phyloP scores from a whole-genome alignment of 352 stramenopile genomes.

The Globisporangium apiculatum region DNA sequence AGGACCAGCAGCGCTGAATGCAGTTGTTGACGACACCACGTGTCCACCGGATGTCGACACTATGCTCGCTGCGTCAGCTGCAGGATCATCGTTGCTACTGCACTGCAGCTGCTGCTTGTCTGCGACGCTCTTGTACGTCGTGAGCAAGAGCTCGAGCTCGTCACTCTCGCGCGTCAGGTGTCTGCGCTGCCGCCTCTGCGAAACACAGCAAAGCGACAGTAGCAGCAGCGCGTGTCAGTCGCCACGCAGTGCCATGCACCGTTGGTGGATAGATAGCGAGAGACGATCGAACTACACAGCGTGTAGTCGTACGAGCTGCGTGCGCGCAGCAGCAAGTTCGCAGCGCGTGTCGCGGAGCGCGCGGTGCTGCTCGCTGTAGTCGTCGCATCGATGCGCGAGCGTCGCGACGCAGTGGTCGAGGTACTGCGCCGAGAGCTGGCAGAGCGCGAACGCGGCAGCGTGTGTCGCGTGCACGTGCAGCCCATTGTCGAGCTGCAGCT shows the following conservation, averaged over 20 bases:
- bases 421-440: slow-evolving; percentile 66
- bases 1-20: no score
- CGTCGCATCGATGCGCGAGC: slow-evolving; percentile 25
- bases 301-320: slow-evolving; percentile 18
- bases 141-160: slow-evolving; percentile 44
- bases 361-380: slow-evolving; percentile 32
- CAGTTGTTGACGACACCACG: background rate
- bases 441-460: slow-evolving; percentile 39
- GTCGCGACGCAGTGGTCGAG: slow-evolving; percentile 48
- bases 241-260: background rate
- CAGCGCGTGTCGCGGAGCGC: slow-evolving; percentile 11
- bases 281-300: background rate
- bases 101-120: slow-evolving; percentile 18
- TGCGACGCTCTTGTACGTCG: slow-evolving; percentile 44
- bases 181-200: slow-evolving; percentile 28
- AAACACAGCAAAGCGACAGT: background rate
- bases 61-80: background rate
- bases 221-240: background rate
- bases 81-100: background rate
- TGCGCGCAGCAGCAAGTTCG: slow-evolving; percentile 18
- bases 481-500: slow-evolving; percentile 39
- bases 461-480: slow-evolving; percentile 47
- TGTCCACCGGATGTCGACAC: background rate
- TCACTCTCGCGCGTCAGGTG: slow-evolving; percentile 42
- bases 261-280: background rate